Conservation (phyloP, 2,329 filamentous ascomycete genomes). For the Ceratocystis harringtonii region DNA sequence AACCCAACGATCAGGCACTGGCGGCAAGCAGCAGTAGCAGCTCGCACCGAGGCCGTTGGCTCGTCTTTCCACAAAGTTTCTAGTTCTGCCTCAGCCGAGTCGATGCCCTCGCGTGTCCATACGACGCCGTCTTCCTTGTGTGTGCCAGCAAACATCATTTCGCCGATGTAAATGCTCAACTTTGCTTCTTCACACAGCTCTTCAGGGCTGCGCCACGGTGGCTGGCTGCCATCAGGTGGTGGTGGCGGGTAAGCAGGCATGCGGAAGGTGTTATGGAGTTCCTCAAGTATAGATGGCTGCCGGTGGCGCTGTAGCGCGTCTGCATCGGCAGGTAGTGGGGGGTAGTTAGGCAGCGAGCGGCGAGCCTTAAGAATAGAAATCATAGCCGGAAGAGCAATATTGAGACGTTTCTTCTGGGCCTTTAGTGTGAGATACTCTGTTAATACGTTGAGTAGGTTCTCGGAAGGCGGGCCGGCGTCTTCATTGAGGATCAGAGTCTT, state of each 20-base stretch:
- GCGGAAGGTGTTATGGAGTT: slow-evolving; percentile 6
- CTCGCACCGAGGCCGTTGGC: slow-evolving; percentile 19
- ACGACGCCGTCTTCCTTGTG: slow-evolving; percentile 55
- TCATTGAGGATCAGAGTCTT: slow-evolving; percentile 50
- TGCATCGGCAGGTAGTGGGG: slow-evolving; percentile 19
- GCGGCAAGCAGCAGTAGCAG: slow-evolving; percentile 43
- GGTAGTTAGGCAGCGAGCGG: slow-evolving; percentile 37
- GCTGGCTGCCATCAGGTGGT: slow-evolving; percentile 52
- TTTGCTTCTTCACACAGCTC: slow-evolving; percentile 73
- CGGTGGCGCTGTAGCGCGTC: slow-evolving; percentile 8
- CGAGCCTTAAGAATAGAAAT: slow-evolving; percentile 71
- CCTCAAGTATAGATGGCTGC: slow-evolving; percentile 15
- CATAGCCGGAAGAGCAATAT: slow-evolving; percentile 65
- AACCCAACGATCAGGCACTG: slow-evolving; percentile 66
- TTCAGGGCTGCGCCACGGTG: slow-evolving; percentile 47
- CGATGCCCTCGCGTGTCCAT: slow-evolving; percentile 82
- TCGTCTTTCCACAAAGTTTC: slow-evolving; percentile 23
- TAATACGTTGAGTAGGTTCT: slow-evolving; percentile 59
- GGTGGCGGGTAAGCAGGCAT: slow-evolving; percentile 54
- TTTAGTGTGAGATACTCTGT: slow-evolving; percentile 68
- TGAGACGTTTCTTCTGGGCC: slow-evolving; percentile 51
- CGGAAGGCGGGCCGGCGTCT: slow-evolving; percentile 42
- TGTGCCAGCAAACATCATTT: slow-evolving; percentile 64
- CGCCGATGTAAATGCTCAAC: slow-evolving; percentile 78
- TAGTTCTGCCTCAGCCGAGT: slow-evolving; percentile 57